Percentiles rank a stretch among this genome's conserved stretches.
Conservation (phyloP, 2,329 filamentous ascomycete genomes). For the Periconia sp. region DNA sequence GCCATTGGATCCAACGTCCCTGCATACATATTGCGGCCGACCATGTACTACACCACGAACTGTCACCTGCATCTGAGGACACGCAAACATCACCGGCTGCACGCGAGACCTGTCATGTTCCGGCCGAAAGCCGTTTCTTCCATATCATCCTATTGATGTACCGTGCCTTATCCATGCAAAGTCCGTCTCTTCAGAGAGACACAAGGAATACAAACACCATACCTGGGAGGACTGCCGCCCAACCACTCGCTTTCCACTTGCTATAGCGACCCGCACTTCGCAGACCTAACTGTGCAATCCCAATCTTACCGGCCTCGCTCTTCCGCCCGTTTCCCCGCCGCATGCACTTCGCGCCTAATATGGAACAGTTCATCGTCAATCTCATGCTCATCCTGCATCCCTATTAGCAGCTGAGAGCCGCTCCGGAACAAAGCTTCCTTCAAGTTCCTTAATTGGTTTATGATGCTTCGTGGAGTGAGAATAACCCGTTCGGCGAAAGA, state of each 20-base stretch:
- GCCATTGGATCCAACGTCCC: constrained; percentile 9
- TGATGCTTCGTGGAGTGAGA: constrained; percentile 56
- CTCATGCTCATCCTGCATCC: constrained; percentile 69
- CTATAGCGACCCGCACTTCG: too few species aligned
- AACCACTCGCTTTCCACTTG: too few species aligned
- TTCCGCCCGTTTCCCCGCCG: constrained; percentile 64
- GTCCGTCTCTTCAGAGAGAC: too few species aligned
- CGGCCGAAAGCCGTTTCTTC: too few species aligned
- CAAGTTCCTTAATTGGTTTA: constrained; percentile 52
- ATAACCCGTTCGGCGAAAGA: constrained; percentile 43
- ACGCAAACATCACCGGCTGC: constrained; percentile 7
- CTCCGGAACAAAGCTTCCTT: constrained; percentile 62
- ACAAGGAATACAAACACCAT: too few species aligned
- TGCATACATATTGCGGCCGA: constrained; percentile 1
- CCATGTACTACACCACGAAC: too few species aligned
- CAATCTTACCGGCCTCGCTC: constrained; percentile 8
- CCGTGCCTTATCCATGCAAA: too few species aligned
- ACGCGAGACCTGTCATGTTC: constrained; percentile 3
- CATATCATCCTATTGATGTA: too few species aligned
- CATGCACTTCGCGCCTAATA: constrained; percentile 74
- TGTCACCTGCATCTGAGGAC: constrained; percentile 4
- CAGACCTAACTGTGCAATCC: too few species aligned
- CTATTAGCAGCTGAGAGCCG: constrained; percentile 61
- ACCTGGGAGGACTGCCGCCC: too few species aligned
- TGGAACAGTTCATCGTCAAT: constrained; percentile 83